Evolutionary conservation across 257 asterid genomes (phyloP), one percentile per base, ranked within the genome.

Genomic region (Solanum virginianum): DNA sequence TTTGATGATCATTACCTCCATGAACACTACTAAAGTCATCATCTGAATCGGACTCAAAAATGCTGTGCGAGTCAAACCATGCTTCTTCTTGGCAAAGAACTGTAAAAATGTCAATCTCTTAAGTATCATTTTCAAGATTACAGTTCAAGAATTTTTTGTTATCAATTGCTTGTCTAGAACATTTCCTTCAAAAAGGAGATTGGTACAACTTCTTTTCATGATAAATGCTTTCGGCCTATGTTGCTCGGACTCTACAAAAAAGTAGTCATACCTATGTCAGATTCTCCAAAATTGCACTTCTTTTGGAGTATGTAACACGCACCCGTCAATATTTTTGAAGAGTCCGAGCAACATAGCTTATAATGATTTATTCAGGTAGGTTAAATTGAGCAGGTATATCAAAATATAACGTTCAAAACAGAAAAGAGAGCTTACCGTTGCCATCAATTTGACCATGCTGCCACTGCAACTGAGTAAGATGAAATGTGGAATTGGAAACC

Each of bases 1-100:
- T 53, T 14, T 79, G 62, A 13, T 18, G 17, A 41, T 53, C n/a
- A 68, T 92, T 92, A 97, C 99, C 99, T 90, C 98, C 99, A 86
- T 90, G 95, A 66, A 95, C 98, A 83, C 99, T 97, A 84, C 93
- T 88, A 84, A 88, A 93, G 56, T 97, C 99, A 39, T 97, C 99
- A 84, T 97, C 98, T 15, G 99, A 93, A 79, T 97, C 99, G 5
- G 98, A 95, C 32, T 95, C 99, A 80, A 95, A 89, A 84, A 94
- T 88, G 90, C 99, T 97, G 88, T 89, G 82, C 41, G 99, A 91
- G 88, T 97, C 99, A 39, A 94, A 97, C 97, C 97, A 97, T 54
- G 97, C 90, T 54, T 97, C 99, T 84, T 95, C 99, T 70, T 91
- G 94, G 89, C 92, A 89, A 86, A 91, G 81, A 85, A 93, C 99